These are phyloP conservation scores for Penicillium herquei DNA, from an alignment of 495 filamentous ascomycete genomes.

Conservation along the genomic window DNA sequence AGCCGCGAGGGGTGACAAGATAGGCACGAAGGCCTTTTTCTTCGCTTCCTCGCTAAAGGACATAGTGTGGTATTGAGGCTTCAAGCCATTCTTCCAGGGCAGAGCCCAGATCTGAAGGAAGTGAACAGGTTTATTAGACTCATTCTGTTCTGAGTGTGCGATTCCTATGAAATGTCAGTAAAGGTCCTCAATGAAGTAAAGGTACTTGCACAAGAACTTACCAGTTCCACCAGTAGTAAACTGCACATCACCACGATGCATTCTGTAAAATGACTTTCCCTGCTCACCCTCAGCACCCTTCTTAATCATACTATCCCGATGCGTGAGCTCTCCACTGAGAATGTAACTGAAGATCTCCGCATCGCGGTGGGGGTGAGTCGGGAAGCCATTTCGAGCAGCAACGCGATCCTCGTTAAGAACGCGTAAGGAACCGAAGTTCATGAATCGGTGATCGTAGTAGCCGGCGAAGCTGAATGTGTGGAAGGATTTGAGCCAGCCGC, in stretches of 20 bases:
- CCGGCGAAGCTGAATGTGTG: slow-evolving; percentile 79
- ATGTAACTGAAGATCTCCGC: slow-evolving; percentile 86
- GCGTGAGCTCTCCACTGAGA: slow-evolving; percentile 73
- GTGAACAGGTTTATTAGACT: slow-evolving; percentile 63
- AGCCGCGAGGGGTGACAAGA: slow-evolving; percentile 68
- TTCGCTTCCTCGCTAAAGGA: slow-evolving; percentile 68
- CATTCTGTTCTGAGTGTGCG: slow-evolving; percentile 73
- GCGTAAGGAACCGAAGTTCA: slow-evolving; percentile 66
- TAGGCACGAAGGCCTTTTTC: slow-evolving; percentile 61
- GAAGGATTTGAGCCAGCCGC: slow-evolving; percentile 81
- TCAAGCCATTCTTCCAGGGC: slow-evolving; percentile 66
- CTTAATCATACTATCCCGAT: slow-evolving; percentile 71
- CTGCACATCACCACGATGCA: slow-evolving; percentile 76
- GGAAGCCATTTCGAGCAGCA: slow-evolving; percentile 64
- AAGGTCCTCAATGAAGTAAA: background rate
- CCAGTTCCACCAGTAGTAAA: slow-evolving; percentile 76
- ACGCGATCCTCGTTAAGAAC: slow-evolving; percentile 86
- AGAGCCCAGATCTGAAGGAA: slow-evolving; percentile 82
- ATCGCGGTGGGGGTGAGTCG: slow-evolving; percentile 76
- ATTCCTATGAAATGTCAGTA: slow-evolving; percentile 50
- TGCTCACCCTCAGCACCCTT: slow-evolving; percentile 53
- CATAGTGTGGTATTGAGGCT: slow-evolving; percentile 67
- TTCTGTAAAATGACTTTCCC: slow-evolving; percentile 61
- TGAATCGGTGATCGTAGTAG: slow-evolving; percentile 66
- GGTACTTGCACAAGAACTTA: slow-evolving; percentile 17